Evolutionary conservation across 2,329 filamentous ascomycete species (phyloP), one percentile per base, ranked within the genome.

Genomic region (Trichoderma afroharzianum): DNA sequence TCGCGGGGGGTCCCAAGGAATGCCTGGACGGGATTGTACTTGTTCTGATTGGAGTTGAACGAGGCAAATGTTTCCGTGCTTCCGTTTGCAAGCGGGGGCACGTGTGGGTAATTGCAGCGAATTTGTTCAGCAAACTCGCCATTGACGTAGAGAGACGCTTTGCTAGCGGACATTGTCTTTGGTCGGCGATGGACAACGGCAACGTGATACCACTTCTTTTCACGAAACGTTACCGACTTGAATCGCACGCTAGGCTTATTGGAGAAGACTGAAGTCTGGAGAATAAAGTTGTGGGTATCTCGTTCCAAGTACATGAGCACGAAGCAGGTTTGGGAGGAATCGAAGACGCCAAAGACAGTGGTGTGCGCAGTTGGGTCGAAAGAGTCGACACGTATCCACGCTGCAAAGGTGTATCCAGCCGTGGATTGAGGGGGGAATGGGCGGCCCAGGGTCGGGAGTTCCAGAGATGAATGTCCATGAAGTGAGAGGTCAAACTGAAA

Each of bases 301-400:
- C 92, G 94, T 80, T 99, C 97, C 50, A 99, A 86, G 78, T 99
- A 99, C 72, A 94, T 91, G 76, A 99, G 89, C 43, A 99, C 83
- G 78, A 99, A 99, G 81, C 96, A 99, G 6, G 93, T 94, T 80
- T 98, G 95, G 6, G 90, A 94, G 4, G 91, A 87, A 81, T 99
- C 96, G 80, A 97, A 98, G 9, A 96, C 93, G 30, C 96, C 96
- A 80, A 99, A 99, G 15, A 99, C 88, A 0, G 96, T 99, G 0
- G 96, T 99, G 80, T 99, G 96, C 18, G 92, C 91, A 59, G 89
- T 88, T 6, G 88, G 84, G 79, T 99, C 97, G 80, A 96, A 98
- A 53, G 90, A 86, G 79, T 98, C 95, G 72, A 99, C 89, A 24
- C 92, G 90, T 63, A 97, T 88, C 96, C 96, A 99, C 0, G 93